These are phyloP conservation scores for Plasmopara muralis DNA, from an alignment of 352 stramenopile species.

Conservation along the genomic window DNA sequence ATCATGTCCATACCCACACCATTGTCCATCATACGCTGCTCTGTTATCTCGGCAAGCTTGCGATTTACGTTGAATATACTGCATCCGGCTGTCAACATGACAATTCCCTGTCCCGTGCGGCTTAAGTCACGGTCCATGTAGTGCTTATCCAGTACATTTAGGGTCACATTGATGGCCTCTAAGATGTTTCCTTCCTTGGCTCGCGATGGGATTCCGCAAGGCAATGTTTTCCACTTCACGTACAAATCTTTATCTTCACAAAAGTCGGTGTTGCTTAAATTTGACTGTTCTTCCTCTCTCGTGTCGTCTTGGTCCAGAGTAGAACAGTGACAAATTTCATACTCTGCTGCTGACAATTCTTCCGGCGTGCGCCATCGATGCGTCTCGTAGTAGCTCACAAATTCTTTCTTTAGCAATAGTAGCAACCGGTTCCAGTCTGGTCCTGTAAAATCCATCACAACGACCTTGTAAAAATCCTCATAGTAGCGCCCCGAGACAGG, in stretches of 20 bases:
- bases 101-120: constrained; percentile 93
- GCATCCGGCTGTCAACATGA: constrained; percentile 93
- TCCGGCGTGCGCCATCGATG: constrained; percentile 60
- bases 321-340: constrained; percentile 40
- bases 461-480: constrained; percentile 80
- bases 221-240: constrained; percentile 55
- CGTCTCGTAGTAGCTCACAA: constrained; percentile 85
- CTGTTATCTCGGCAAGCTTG: constrained; percentile 91
- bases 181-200: constrained; percentile 95
- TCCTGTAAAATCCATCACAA: constrained; percentile 84
- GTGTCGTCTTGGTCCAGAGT: constrained; percentile 1
- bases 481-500: constrained; percentile 45
- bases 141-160: constrained; percentile 98
- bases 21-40: constrained; percentile 99
- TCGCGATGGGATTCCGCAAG: constrained; percentile 79
- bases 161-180: constrained; percentile 97
- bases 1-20: constrained; percentile 99
- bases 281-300: neutral
- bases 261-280: neutral
- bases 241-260: constrained; percentile 19
- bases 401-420: constrained; percentile 90
- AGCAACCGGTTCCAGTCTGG: constrained; percentile 90
- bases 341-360: constrained; percentile 40
- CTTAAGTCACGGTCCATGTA: constrained; percentile 95
- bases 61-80: constrained; percentile 96